A percentile compares a stretch with the other conserved stretches of the same genome.
phyloP scores from a whole-genome alignment of 2,329 filamentous ascomycete genomes.

The Plectosphaerella sp. region DNA sequence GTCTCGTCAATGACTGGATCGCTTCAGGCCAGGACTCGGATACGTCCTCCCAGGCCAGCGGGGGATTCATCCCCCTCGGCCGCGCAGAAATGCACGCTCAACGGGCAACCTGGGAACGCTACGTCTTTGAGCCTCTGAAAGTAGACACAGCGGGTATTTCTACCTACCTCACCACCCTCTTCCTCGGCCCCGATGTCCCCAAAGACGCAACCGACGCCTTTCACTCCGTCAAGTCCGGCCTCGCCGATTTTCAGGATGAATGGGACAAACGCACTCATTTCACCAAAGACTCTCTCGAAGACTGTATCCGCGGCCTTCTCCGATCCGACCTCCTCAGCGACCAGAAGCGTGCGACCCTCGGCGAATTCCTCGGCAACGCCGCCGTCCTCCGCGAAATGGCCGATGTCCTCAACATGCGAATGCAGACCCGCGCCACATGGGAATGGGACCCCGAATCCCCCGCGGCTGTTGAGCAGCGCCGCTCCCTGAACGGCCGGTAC shows the following conservation, averaged over 20 bases:
- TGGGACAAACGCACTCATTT: constrained; percentile 25
- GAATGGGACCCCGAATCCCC: constrained; percentile 30
- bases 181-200: constrained; percentile 25
- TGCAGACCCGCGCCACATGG: constrained; percentile 31
- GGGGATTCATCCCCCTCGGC: constrained; percentile 41
- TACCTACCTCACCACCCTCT: constrained; percentile 46
- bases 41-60: neutral
- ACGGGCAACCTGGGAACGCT: constrained; percentile 48
- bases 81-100: constrained; percentile 49
- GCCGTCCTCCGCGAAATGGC: constrained; percentile 36
- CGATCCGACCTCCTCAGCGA: constrained; percentile 35
- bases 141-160: constrained; percentile 40
- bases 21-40: constrained; percentile 21
- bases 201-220: constrained; percentile 36
- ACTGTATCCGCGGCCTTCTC: constrained; percentile 31
- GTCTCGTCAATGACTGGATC: constrained; percentile 51
- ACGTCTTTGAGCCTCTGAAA: constrained; percentile 46
- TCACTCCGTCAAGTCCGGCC: constrained; percentile 28
- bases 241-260: constrained; percentile 29
- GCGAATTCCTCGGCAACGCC: constrained; percentile 30
- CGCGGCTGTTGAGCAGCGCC: constrained; percentile 29
- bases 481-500: constrained; percentile 44
- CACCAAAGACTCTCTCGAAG: constrained; percentile 18
- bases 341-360: constrained; percentile 32
- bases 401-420: constrained; percentile 39